phyloP scores from a whole-genome alignment of 192 early-diverging fungal species.

The Umbelopsis sp. region DNA sequence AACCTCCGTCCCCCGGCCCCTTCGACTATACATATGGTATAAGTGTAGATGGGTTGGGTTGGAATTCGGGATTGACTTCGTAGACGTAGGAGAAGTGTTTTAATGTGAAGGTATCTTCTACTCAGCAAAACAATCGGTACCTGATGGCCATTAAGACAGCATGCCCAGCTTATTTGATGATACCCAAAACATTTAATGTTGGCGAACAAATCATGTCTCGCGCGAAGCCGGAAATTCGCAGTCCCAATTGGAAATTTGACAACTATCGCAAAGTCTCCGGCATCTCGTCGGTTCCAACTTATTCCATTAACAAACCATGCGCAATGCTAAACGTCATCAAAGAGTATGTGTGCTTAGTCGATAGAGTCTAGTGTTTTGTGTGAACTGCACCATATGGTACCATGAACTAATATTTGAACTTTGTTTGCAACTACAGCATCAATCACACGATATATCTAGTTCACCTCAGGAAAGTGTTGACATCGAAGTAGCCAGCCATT shows the following conservation, averaged over 20 bases:
- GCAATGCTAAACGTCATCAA: constrained; percentile 8
- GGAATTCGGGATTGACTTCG: too few relatives aligned
- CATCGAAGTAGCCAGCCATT: background rate
- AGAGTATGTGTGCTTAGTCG: background rate
- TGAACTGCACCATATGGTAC: background rate
- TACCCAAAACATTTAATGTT: too few relatives aligned
- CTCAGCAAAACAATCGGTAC: too few relatives aligned
- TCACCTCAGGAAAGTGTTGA: constrained; percentile 12
- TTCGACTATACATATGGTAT: background rate
- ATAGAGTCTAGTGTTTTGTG: too few relatives aligned
- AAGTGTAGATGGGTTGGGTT: background rate
- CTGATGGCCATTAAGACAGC: too few relatives aligned
- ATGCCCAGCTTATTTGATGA: too few relatives aligned
- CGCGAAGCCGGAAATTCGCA: too few relatives aligned
- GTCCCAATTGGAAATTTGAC: too few relatives aligned
- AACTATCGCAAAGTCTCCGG: background rate
- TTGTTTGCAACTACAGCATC: background rate
- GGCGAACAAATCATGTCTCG: too few relatives aligned
- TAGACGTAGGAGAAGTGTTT: too few relatives aligned
- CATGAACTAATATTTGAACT: background rate
- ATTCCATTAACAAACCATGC: background rate
- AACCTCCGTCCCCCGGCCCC: background rate
- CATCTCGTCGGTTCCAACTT: background rate
- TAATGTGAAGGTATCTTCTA: too few relatives aligned
- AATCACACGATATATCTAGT: constrained; percentile 3